Evolutionary conservation across 2,329 filamentous ascomycete genomes (phyloP).

Genomic region (Colletotrichum sp.): DNA sequence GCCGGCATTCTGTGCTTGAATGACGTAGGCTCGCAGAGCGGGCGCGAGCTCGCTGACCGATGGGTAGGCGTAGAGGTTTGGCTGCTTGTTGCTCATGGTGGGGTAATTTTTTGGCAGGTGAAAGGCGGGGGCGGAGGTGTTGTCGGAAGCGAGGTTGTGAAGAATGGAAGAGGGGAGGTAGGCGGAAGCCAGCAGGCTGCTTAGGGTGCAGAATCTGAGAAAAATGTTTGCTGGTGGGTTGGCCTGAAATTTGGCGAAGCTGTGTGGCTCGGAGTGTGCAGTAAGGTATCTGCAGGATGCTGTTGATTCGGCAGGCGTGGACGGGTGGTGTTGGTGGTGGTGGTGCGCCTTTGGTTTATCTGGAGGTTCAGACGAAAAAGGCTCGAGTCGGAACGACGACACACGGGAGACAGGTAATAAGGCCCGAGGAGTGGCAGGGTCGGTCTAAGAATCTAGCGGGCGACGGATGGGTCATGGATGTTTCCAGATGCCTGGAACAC

Average conservation of each 20-base stretch:
- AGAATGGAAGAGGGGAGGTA: neutral
- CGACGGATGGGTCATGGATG: slow-evolving; percentile 20
- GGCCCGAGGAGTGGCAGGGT: neutral
- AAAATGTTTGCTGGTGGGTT: neutral
- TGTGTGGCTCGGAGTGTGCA: neutral
- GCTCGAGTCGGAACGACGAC: neutral
- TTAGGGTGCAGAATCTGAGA: neutral
- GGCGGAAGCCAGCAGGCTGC: neutral
- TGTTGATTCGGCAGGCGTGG: neutral
- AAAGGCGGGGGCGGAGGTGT: slow-evolving; percentile 10
- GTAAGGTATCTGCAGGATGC: neutral
- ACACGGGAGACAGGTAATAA: slow-evolving; percentile 8
- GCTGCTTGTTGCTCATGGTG: slow-evolving; percentile 60
- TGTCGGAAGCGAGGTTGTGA: slow-evolving; percentile 15
- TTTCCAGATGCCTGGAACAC: slow-evolving; percentile 12
- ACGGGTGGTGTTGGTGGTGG: neutral
- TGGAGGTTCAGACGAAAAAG: slow-evolving; percentile 17
- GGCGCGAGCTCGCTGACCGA: slow-evolving; percentile 72
- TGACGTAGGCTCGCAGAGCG: slow-evolving; percentile 81
- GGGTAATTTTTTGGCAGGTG: slow-evolving; percentile 4
- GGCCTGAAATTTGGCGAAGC: slow-evolving; percentile 8
- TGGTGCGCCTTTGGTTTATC: neutral
- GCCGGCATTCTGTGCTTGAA: slow-evolving; percentile 81
- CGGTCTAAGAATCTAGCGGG: neutral
- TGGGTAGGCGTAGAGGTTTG: slow-evolving; percentile 82